Percentiles rank a stretch among this genome's conserved stretches.
These are phyloP conservation scores for Oxalis stricta DNA, from an alignment of 441 rosid species.

Conservation along the genomic window DNA sequence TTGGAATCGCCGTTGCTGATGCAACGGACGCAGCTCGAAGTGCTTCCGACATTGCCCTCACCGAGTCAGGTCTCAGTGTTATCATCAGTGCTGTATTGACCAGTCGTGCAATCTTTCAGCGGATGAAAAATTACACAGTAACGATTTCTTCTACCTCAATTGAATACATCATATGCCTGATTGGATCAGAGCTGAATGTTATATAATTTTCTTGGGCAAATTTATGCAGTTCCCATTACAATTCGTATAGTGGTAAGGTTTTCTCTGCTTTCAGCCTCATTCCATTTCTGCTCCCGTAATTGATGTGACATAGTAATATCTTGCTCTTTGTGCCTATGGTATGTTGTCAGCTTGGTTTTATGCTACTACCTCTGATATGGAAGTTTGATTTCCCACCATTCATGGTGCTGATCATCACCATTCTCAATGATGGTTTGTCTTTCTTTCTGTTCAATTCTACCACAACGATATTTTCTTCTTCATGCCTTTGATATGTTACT, in stretches of 20 bases:
- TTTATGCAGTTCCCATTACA: constrained; percentile 42
- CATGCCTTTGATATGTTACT: background rate
- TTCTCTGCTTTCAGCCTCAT: background rate
- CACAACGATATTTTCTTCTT: background rate
- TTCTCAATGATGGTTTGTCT: constrained; percentile 34
- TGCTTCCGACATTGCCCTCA: constrained; percentile 43
- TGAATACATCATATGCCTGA: background rate
- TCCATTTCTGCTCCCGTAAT: too few relatives aligned
- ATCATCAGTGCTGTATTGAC: constrained; percentile 41
- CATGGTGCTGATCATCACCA: constrained; percentile 43
- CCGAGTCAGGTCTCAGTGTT: constrained; percentile 44
- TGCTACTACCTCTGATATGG: constrained; percentile 40
- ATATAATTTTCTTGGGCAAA: constrained; percentile 16
- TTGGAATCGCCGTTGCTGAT: constrained; percentile 49
- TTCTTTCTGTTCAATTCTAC: background rate
- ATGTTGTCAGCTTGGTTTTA: constrained; percentile 29
- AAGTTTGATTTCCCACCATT: constrained; percentile 44
- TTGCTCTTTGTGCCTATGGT: background rate
- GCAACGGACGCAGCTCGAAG: constrained; percentile 49
- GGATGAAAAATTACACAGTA: constrained; percentile 50
- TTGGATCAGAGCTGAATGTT: background rate
- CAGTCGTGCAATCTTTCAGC: constrained; percentile 37
- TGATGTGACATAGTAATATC: background rate
- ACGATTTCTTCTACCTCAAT: background rate
- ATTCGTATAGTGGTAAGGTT: constrained; percentile 39